Base-by-base conservation (phyloP, 345 rosid genomes). In the Viola odorata region DNA sequence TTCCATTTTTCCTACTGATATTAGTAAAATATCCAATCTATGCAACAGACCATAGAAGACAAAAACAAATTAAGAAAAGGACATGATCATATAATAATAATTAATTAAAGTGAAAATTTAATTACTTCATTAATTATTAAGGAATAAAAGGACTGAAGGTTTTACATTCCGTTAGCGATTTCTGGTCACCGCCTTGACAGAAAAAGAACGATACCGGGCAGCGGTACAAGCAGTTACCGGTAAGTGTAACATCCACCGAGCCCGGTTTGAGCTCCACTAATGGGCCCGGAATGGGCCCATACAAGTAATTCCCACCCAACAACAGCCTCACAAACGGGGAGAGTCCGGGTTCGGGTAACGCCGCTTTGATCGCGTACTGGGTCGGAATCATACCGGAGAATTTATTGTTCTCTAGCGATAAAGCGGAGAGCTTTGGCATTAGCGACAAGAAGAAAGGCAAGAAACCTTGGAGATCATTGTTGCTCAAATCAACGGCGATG, bases 281-380 rank as follows among this genome's bases (percentile, higher is more conserved):
- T n/a, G 78, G 76, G 23, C 75, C 68, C 10, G 98, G 96, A 1
- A 91, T 84, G 3, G 84, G 78, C 17, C 98, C 98, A 60, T 74
- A 82, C 66, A 91, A 57, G 75, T 82, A 91, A 70, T 91, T 91
- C 17, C 96, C 95, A 1, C 95, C 98, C 5, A 91, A 79, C n/a
- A 91, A 65, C 0, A 91, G 78, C 76, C 98, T 81, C 45, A 64
- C 79, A 54, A 91, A 85, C 50, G 74, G 82, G 50, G 87, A 53
- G 37, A 80, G 52, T 12, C 84, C 80, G 53, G 77, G 49, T 55
- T 74, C 88, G 0, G 89, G 78, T 2, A 13, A 32, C 32, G 39
- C 78, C 1, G 83, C 67, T 64, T 60, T 79, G 49, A 70, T 45
- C 23, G 80, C 83, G 63, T 67, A 79, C 58, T 73, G 69, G 37